Base-by-base conservation (phyloP, 768 basidiomycete genomes). In the Sarcomyxa edulis region DNA sequence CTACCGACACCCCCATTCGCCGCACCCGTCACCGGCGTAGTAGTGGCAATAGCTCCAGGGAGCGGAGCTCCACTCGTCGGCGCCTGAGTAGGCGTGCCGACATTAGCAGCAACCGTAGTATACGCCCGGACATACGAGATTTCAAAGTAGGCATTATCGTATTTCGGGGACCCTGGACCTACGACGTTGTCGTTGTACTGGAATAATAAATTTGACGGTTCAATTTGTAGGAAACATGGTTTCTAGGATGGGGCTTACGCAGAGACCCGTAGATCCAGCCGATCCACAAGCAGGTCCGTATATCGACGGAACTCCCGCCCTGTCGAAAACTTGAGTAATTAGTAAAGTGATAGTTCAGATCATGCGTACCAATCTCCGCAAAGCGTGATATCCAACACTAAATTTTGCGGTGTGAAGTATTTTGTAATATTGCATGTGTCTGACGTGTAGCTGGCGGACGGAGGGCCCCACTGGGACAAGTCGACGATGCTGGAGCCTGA, bases 141-240 rank as follows among this genome's bases (percentile, higher is more conserved):
- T 55, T 85, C 81, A 48, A 84, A 88, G 58, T 74, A 81, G 3
- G 72, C 71, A 22, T 63, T 49, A 48, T 66, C 55, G 48, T 63
- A 72, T 38, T 59, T 42, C 15, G 45, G 59, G 27, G 49, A 54
- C 7, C 67, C 68, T 4, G 66, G 51, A 20, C 70, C 69, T 31
- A 71, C 60, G 11, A 76, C 72, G 44, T 71, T 73, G 50, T 74
- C 72, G 19, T 64, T 63, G 49, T 74, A 76, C 62, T 73, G 35
- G 4, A 23, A 15, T 23, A 16, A 30, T 21, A 40, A 8, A 14
- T 34, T 20, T 15, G 32, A 34, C 20, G 32, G 19, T 34, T 6
- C 11, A n/a, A 19, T 15, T 12, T 15, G 32, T 14, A 15, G 32
- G 19, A 14, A 6, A 34, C 19, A n/a, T n/a, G n/a, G n/a, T n/a